Conservation (phyloP, 2,329 filamentous ascomycete genomes). For the Diaporthe longicolla region DNA sequence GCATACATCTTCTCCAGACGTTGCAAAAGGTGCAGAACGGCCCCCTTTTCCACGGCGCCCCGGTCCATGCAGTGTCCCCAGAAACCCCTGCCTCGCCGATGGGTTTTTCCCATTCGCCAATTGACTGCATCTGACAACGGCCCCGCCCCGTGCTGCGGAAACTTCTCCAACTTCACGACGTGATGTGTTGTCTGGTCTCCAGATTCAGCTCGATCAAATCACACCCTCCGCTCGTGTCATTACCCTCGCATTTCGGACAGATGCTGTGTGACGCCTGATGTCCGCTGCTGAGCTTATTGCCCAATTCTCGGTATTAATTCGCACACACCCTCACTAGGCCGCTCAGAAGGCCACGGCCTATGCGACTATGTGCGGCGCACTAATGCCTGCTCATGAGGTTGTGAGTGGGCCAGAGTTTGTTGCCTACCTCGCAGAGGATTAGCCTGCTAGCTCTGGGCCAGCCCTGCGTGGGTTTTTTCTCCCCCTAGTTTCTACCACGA, state of each 20-base stretch:
- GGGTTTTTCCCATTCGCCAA: constrained; percentile 25
- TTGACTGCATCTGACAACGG: constrained; percentile 15
- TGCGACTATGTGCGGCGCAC: background rate
- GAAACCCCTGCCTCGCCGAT: background rate
- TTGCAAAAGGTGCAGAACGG: background rate
- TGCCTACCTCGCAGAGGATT: background rate
- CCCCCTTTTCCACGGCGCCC: constrained; percentile 18
- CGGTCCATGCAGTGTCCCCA: constrained; percentile 14
- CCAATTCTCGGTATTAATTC: constrained; percentile 12
- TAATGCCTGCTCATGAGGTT: constrained; percentile 19
- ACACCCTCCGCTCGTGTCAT: constrained; percentile 3
- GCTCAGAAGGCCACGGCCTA: background rate
- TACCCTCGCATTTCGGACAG: background rate
- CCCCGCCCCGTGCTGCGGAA: constrained; percentile 20
- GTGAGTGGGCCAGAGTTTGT: constrained; percentile 24
- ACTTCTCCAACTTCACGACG: background rate
- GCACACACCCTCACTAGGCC: constrained; percentile 6
- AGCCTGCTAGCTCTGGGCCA: background rate
- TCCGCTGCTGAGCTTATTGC: constrained; percentile 13
- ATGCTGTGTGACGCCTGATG: background rate
- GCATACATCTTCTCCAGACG: constrained; percentile 2
- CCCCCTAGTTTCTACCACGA: constrained; percentile 21
- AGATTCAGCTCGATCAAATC: constrained; percentile 15
- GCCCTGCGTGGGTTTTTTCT: too few species aligned
- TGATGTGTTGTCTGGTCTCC: constrained; percentile 26